These are phyloP conservation scores for Ensete glaucum DNA, from an alignment of 176 grass and related monocot genomes.

Conservation along the genomic window DNA sequence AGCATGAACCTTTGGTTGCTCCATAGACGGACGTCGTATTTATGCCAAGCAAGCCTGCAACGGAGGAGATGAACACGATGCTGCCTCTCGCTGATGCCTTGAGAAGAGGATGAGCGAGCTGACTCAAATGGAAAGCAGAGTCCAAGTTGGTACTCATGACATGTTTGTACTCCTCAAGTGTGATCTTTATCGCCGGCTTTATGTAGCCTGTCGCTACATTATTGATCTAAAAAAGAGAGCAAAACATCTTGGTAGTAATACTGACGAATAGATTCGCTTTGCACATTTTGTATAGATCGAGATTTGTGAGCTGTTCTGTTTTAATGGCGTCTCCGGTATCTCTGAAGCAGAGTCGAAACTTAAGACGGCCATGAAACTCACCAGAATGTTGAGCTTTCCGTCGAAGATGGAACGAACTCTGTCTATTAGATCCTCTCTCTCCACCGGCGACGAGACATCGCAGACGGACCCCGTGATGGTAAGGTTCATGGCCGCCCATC, in stretches of 20 bases:
- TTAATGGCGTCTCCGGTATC: no score
- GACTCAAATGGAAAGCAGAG: slow-evolving; percentile 32
- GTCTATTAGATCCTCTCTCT: slow-evolving; percentile 26
- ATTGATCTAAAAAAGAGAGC: slow-evolving; percentile 14
- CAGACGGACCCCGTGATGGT: slow-evolving; percentile 25
- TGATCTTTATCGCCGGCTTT: slow-evolving; percentile 12
- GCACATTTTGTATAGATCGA: no score
- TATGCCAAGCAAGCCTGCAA: neutral
- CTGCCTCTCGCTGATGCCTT: neutral
- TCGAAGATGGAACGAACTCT: slow-evolving; percentile 18
- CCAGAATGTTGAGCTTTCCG: slow-evolving; percentile 39
- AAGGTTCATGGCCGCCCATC: slow-evolving; percentile 18
- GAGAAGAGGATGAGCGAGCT: slow-evolving; percentile 40
- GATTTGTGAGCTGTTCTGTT: no score
- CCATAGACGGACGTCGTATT: neutral
- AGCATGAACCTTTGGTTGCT: neutral
- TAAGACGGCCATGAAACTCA: neutral
- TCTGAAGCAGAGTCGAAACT: no score
- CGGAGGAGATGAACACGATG: slow-evolving; percentile 34
- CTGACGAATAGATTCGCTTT: no score
- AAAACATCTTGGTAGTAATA: no score
- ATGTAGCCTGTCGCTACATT: slow-evolving; percentile 17
- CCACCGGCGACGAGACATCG: slow-evolving; percentile 25
- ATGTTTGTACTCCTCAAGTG: slow-evolving; percentile 7
- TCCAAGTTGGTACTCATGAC: slow-evolving; percentile 38